A percentile compares a stretch with the other conserved stretches of the same genome.
These are phyloP conservation scores for Magnusiomyces suaveolens DNA, from an alignment of 1,139 yeast species.

Conservation along the genomic window DNA sequence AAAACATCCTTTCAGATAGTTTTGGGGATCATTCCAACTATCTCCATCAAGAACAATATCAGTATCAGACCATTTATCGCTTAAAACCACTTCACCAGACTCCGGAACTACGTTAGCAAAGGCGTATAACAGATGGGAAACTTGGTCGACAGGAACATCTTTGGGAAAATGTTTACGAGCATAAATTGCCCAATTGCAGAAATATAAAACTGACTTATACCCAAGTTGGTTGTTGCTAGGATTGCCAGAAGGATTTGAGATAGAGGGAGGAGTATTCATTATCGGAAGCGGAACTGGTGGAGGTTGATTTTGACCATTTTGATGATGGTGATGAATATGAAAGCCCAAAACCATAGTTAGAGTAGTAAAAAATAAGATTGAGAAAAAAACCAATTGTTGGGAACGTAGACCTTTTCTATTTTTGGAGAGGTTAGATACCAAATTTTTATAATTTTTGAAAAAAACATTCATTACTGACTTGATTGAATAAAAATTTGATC, in stretches of 20 bases:
- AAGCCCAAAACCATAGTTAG: slow-evolving; percentile 9
- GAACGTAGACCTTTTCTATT: too few species aligned
- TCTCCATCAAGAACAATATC: slow-evolving; percentile 18
- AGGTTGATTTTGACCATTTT: not conserved
- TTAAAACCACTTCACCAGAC: slow-evolving; percentile 45
- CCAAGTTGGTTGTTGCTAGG: not conserved
- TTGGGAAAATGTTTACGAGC: slow-evolving; percentile 50
- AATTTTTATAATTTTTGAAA: too few species aligned
- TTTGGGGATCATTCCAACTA: slow-evolving; percentile 18
- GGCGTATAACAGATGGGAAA: slow-evolving; percentile 71
- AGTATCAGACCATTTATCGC: slow-evolving; percentile 64
- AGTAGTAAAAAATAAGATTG: not conserved
- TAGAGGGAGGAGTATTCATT: not conserved
- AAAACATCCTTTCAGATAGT: slow-evolving; percentile 39
- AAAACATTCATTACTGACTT: not conserved
- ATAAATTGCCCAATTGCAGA: slow-evolving; percentile 61
- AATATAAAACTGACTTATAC: slow-evolving; percentile 24
- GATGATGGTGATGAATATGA: slow-evolving; percentile 7
- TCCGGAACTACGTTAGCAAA: slow-evolving; percentile 50
- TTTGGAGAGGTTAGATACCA: too few species aligned
- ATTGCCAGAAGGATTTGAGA: not conserved
- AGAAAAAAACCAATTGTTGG: not conserved
- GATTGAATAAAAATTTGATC: not conserved
- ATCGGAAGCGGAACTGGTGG: not conserved
- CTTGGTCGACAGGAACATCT: slow-evolving; percentile 48